These are phyloP conservation scores for Cucumis cinereus DNA, from an alignment of 306 rosid genomes.

Conservation along the genomic window DNA sequence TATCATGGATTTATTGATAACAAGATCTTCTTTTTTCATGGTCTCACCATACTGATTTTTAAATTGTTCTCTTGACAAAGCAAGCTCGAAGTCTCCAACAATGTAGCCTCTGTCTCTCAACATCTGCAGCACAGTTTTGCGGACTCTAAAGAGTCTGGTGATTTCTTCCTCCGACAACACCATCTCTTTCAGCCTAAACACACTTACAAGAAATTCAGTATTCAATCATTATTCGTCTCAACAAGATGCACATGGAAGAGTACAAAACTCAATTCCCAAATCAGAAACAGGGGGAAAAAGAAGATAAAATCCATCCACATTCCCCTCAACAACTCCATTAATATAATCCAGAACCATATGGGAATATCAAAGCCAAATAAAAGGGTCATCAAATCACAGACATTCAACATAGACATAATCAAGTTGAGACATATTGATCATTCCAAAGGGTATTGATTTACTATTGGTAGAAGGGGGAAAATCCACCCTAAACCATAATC, in stretches of 20 bases:
- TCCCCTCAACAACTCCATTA: no score
- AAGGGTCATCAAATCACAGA: no score
- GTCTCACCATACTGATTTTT: conserved; percentile 22
- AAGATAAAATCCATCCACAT: neutral
- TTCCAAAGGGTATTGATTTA: neutral
- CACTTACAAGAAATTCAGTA: neutral
- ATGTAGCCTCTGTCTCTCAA: conserved; percentile 42
- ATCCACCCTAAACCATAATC: neutral
- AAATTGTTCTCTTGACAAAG: conserved; percentile 41
- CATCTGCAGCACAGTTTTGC: conserved; percentile 67
- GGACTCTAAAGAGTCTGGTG: conserved; percentile 22
- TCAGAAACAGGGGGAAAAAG: neutral
- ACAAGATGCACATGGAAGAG: neutral
- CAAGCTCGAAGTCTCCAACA: conserved; percentile 42
- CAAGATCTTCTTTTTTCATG: conserved; percentile 65
- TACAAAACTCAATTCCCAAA: neutral
- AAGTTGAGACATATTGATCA: neutral
- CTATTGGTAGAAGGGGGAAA: neutral
- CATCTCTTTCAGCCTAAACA: conserved; percentile 18
- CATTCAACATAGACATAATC: no score
- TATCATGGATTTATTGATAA: conserved; percentile 39
- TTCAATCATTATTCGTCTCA: neutral
- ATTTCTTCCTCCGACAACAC: conserved; percentile 43
- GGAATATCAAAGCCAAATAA: no score
- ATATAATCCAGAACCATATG: no score